Base-by-base conservation (phyloP, 192 early-diverging fungal genomes). In the Nowakowskiella sp. region DNA sequence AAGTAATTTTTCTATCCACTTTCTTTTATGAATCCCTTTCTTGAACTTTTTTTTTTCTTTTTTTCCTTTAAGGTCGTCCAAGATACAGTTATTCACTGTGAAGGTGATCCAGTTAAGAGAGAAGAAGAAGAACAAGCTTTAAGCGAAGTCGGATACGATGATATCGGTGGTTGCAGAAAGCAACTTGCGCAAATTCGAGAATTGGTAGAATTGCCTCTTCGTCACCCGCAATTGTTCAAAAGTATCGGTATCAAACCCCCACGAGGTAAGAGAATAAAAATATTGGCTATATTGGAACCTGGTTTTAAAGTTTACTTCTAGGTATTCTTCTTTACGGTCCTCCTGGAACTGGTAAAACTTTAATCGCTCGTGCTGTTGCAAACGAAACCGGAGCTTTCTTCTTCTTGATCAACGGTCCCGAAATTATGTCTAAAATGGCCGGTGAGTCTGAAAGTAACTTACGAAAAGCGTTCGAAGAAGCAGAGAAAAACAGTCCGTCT, bases 391-490 rank as follows among this genome's bases (percentile, higher is more conserved):
- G 95, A 25, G 95, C 94, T 10, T 97, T 97, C 86, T 94, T 99
- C 81, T 97, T 99, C 75, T 68, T 94, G 44, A 97, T 99, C 73
- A 97, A 97, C 64, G 95, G 94, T 31, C 95, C 95, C 46, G 94
- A 97, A 65, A 97, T 99, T 65, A 97, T 99, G 94, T 94, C 90
- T 60, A 97, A 97, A 76, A 99, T 99, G 95, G 92, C 95, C 31
- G 95, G 95, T 61, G 95, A 99, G 68, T 90, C 87, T 54, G 95
- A 99, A 76, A 86, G 82, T 47, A 99, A 99, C 65, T 61, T 99
- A 60, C 84, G 95, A 51, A 97, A 99, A 73, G 93, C 92, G 6
- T 99, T 99, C 54, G 94, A 97, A 60, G 95, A 99, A 66, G 95
- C 95, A 16, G 91, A 94, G 69, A 94, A 92, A 70, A 97, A 99